Conservation (phyloP, 371 early-diverging fungal species). For the Polyrhizophydium stewartii region DNA sequence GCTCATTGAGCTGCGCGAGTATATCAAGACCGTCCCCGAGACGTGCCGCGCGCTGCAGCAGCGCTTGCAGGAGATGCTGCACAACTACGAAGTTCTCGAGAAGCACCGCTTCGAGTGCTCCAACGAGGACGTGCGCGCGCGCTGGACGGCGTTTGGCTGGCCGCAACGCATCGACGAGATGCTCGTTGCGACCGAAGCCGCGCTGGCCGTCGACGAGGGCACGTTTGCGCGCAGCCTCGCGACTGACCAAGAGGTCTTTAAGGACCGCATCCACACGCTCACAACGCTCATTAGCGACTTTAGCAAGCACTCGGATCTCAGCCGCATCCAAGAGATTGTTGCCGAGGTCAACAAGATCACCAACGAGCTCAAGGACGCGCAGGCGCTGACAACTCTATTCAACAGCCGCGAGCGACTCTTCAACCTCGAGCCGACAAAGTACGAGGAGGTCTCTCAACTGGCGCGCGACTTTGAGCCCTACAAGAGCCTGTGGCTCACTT, state of each 20-base stretch:
- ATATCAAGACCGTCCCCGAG: constrained; percentile 46
- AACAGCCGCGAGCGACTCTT: constrained; percentile 52
- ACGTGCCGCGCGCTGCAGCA: constrained; percentile 23
- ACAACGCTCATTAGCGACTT: constrained; percentile 41
- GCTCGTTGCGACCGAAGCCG: constrained; percentile 31
- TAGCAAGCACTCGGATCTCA: constrained; percentile 37
- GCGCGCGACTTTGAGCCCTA: constrained; percentile 54
- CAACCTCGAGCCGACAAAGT: constrained; percentile 43
- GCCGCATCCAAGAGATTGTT: constrained; percentile 37
- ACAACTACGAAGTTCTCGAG: constrained; percentile 48
- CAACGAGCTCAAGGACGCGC: constrained; percentile 51
- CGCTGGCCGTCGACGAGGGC: constrained; percentile 40
- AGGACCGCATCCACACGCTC: constrained; percentile 45
- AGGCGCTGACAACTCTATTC: constrained; percentile 34
- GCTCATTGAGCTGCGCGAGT: constrained; percentile 48
- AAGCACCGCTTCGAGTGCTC: constrained; percentile 43
- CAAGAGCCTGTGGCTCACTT: constrained; percentile 47
- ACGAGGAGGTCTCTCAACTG: constrained; percentile 44
- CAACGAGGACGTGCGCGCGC: constrained; percentile 47
- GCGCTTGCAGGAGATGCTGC: constrained; percentile 43
- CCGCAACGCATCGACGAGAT: constrained; percentile 45
- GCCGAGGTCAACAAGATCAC: constrained; percentile 43
- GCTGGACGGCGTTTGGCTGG: constrained; percentile 52
- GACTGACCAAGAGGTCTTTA: constrained; percentile 57
- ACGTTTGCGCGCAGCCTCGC: constrained; percentile 40